Conservation (phyloP, 768 basidiomycete genomes). For the Suillus variegatus region DNA sequence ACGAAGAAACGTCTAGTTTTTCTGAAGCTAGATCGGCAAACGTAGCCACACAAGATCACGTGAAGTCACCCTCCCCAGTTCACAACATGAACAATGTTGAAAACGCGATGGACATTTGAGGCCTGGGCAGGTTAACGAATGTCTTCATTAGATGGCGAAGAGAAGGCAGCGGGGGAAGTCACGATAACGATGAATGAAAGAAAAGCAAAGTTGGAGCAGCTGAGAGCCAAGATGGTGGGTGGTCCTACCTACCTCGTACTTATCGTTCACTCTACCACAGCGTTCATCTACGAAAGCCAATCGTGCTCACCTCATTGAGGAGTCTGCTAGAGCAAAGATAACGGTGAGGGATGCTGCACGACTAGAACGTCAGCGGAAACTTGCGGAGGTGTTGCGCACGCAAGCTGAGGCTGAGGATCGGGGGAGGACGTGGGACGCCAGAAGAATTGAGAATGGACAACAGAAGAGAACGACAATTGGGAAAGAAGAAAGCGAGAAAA, state of each 20-base stretch:
- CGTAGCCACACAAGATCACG: constrained; percentile 6
- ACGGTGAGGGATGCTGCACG: neutral
- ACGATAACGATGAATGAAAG: constrained; percentile 66
- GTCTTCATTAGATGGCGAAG: constrained; percentile 3
- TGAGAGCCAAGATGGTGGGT: constrained; percentile 76
- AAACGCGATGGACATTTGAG: neutral
- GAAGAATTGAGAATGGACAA: constrained; percentile 94
- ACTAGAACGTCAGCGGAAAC: constrained; percentile 68
- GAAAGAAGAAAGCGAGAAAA: constrained; percentile 87
- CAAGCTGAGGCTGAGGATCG: constrained; percentile 88
- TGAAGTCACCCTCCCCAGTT: neutral
- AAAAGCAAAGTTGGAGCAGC: constrained; percentile 72
- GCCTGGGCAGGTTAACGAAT: neutral
- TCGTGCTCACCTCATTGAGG: constrained; percentile 83
- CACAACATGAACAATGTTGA: neutral
- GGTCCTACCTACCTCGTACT: constrained; percentile 5
- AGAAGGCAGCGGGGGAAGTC: constrained; percentile 13
- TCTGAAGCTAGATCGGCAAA: neutral
- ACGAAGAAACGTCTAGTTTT: constrained; percentile 27
- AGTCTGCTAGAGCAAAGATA: constrained; percentile 33
- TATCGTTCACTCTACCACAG: constrained; percentile 39
- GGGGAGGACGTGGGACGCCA: constrained; percentile 85
- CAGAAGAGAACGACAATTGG: constrained; percentile 97
- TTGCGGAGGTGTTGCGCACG: constrained; percentile 81
- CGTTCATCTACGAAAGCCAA: constrained; percentile 80